Percentiles rank a stretch among this genome's conserved stretches.
phyloP scores from a whole-genome alignment of 164 flowering plant species.

The Nymphaea colorata region DNA sequence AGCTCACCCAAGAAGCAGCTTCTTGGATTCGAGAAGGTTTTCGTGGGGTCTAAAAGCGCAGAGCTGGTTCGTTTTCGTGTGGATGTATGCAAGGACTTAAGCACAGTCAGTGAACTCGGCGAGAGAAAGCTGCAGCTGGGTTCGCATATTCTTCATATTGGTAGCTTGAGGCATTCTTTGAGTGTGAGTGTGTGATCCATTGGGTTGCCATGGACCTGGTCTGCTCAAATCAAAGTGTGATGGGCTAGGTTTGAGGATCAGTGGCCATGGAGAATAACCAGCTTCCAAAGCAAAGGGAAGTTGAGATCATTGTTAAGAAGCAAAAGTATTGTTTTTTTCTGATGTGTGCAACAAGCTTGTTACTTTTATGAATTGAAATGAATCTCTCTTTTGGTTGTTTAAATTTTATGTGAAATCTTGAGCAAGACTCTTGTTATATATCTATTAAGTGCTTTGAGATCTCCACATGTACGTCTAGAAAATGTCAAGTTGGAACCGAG shows the following conservation, averaged over 20 bases:
- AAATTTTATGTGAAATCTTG: too few species aligned
- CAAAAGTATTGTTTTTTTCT: neutral
- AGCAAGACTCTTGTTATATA: too few species aligned
- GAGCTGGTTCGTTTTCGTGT: conserved; percentile 17
- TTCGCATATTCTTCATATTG: conserved; percentile 54
- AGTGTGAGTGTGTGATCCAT: conserved; percentile 38
- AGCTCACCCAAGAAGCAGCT: conserved; percentile 34
- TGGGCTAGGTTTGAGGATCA: neutral
- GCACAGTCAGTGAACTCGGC: conserved; percentile 35
- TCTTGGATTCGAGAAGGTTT: conserved; percentile 43
- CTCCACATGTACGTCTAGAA: too few species aligned
- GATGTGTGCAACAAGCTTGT: too few species aligned
- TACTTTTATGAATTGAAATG: too few species aligned
- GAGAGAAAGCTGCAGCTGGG: conserved; percentile 32
- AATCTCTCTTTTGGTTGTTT: too few species aligned
- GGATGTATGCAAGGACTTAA: conserved; percentile 40
- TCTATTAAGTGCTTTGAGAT: too few species aligned
- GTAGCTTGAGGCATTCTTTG: conserved; percentile 53
- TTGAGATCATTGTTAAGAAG: neutral
- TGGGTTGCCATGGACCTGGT: neutral
- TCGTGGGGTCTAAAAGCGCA: conserved; percentile 21
- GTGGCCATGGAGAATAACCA: neutral
- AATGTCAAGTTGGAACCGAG: too few species aligned
- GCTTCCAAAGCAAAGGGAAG: neutral
- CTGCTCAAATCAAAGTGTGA: neutral